These are phyloP conservation scores for Nadsonia starkeyi-henricii DNA, from an alignment of 1,139 yeast genomes.

Conservation along the genomic window DNA sequence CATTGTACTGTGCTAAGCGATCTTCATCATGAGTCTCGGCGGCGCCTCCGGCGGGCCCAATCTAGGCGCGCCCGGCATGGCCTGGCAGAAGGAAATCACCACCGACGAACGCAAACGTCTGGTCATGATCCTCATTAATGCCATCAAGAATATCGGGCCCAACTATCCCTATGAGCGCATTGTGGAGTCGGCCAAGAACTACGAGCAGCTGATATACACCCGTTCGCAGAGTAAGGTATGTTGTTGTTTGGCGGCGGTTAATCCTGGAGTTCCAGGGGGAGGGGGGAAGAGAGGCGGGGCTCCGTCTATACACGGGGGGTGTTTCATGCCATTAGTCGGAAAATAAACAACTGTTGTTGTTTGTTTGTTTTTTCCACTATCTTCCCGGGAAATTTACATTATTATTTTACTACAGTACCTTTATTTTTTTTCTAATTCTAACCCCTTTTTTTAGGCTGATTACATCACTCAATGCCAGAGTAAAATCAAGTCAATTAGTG, in stretches of 20 bases:
- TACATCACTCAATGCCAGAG: constrained; percentile 15
- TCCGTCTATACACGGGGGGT: neutral
- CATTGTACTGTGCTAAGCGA: no score
- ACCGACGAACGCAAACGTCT: constrained; percentile 17
- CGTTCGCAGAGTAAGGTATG: constrained; percentile 17
- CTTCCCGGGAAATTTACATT: no score
- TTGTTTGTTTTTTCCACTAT: no score
- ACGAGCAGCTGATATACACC: constrained; percentile 18
- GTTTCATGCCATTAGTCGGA: neutral
- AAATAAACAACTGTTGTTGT: neutral
- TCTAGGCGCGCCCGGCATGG: neutral
- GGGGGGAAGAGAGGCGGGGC: no score
- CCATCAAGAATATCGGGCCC: constrained; percentile 16
- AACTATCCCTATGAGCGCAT: constrained; percentile 18
- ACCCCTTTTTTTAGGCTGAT: constrained; percentile 11
- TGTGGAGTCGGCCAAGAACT: constrained; percentile 19
- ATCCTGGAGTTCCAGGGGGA: no score
- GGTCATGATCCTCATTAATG: constrained; percentile 12
- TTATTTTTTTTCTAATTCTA: no score
- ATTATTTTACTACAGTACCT: no score
- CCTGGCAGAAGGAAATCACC: constrained; percentile 15
- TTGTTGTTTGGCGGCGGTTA: neutral
- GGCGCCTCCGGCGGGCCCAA: neutral
- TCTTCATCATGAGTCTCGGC: no score
- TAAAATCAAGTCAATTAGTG: constrained; percentile 14